phyloP scores from a whole-genome alignment of 2,329 filamentous ascomycete genomes.

The Bipolaris victoriae region DNA sequence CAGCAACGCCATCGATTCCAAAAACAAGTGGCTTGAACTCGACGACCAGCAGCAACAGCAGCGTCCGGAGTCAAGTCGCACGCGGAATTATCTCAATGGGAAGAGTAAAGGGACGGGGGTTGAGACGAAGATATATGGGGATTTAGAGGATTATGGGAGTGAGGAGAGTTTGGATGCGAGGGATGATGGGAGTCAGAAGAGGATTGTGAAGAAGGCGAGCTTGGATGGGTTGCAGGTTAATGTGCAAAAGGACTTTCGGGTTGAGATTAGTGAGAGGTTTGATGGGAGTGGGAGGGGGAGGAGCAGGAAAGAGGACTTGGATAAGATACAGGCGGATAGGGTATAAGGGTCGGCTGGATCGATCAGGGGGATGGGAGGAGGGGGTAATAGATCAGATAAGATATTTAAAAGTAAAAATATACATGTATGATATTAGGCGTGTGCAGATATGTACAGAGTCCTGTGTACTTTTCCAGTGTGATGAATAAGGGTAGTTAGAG shows the following conservation, averaged over 20 bases:
- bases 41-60: neutral
- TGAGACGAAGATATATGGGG: constrained; percentile 10
- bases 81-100: neutral
- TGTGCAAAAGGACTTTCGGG: constrained; percentile 9
- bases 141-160: constrained; percentile 5
- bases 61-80: neutral
- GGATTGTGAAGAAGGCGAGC: neutral
- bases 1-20: neutral
- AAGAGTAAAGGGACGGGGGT: neutral
- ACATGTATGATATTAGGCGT: no score
- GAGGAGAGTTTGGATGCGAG: neutral
- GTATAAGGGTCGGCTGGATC: neutral
- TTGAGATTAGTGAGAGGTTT: neutral
- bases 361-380: neutral
- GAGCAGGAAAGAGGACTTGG: neutral
- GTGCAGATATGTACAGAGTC: no score
- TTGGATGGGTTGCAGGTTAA: constrained; percentile 6
- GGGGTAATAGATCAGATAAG: neutral
- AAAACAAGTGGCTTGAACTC: constrained; percentile 9
- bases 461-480: no score
- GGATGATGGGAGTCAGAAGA: constrained; percentile 3
- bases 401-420: neutral
- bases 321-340: neutral
- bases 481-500: no score
- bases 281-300: neutral